Conservation (phyloP, 257 asterid genomes). For the Nicotiana tomentosiformis region DNA sequence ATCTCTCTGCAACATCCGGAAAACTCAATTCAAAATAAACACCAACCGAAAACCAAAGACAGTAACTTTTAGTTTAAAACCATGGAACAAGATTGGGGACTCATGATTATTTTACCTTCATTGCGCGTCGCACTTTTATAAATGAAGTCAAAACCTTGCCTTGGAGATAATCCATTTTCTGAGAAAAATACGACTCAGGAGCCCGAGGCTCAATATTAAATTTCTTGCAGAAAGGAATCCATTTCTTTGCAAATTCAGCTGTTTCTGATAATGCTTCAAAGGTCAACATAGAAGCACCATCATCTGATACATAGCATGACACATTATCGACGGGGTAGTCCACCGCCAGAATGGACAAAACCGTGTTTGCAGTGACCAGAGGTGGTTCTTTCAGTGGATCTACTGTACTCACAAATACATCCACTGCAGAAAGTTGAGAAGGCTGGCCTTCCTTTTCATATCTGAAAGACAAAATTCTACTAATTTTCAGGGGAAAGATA, state of each 20-base stretch:
- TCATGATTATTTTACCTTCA: conserved; percentile 22
- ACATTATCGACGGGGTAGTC: conserved; percentile 32
- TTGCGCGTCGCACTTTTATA: conserved; percentile 28
- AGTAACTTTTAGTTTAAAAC: not conserved
- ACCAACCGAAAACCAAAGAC: not conserved
- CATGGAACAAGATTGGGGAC: not conserved
- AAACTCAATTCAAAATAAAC: not conserved
- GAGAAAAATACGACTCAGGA: conserved; percentile 29
- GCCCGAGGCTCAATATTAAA: conserved; percentile 31
- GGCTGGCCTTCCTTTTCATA: conserved; percentile 28
- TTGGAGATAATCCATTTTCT: conserved; percentile 29
- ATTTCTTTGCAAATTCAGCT: conserved; percentile 25
- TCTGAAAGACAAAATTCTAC: conserved; percentile 1
- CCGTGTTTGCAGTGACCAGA: conserved; percentile 29
- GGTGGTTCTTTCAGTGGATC: conserved; percentile 34
- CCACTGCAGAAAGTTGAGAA: conserved; percentile 29
- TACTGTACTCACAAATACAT: conserved; percentile 32
- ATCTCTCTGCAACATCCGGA: conserved; percentile 21
- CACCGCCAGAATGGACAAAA: conserved; percentile 32
- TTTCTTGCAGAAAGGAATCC: conserved; percentile 36
- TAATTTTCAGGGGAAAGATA: not conserved
- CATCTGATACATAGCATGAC: conserved; percentile 33
- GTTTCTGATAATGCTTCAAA: conserved; percentile 31
- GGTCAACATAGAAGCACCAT: conserved; percentile 34
- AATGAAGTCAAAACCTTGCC: conserved; percentile 26